phyloP scores from a whole-genome alignment of 495 filamentous ascomycete genomes.

The Hypoxylon subgilvum region DNA sequence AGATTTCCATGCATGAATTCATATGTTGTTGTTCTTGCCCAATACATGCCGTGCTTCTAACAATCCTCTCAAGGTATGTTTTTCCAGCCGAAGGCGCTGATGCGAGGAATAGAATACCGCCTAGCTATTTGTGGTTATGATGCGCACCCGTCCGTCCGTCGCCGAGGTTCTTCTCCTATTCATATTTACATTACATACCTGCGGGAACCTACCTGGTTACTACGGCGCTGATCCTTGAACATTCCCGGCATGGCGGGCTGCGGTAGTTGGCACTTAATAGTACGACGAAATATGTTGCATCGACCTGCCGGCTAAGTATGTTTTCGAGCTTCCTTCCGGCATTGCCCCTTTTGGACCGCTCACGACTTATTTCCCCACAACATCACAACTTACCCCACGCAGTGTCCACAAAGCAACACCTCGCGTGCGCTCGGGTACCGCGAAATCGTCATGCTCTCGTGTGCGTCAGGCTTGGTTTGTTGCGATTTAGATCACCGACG shows the following conservation, averaged over 20 bases:
- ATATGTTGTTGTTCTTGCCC: neutral
- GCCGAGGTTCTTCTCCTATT: constrained; percentile 20
- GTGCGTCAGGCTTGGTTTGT: constrained; percentile 12
- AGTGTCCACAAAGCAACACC: constrained; percentile 14
- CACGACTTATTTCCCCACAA: constrained; percentile 18
- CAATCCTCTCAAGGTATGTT: neutral
- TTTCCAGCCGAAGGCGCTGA: neutral
- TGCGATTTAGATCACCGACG: constrained; percentile 20
- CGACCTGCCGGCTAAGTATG: constrained; percentile 24
- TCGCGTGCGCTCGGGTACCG: constrained; percentile 7
- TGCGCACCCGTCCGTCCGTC: constrained; percentile 5
- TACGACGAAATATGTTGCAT: constrained; percentile 17
- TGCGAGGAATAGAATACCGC: neutral
- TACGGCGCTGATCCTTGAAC: constrained; percentile 5
- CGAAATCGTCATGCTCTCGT: neutral
- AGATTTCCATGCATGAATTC: neutral
- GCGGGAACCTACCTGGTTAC: constrained; percentile 20
- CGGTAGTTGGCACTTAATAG: constrained; percentile 32
- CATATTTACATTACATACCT: constrained; percentile 3
- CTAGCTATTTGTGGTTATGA: constrained; percentile 2
- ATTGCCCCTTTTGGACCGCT: constrained; percentile 36
- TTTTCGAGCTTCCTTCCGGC: constrained; percentile 32
- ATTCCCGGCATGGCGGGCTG: constrained; percentile 24
- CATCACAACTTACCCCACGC: constrained; percentile 27
- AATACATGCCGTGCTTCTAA: neutral